These are phyloP conservation scores for Rhizoclosmatium globosum DNA, from an alignment of 192 early-diverging fungal genomes.

Conservation along the genomic window DNA sequence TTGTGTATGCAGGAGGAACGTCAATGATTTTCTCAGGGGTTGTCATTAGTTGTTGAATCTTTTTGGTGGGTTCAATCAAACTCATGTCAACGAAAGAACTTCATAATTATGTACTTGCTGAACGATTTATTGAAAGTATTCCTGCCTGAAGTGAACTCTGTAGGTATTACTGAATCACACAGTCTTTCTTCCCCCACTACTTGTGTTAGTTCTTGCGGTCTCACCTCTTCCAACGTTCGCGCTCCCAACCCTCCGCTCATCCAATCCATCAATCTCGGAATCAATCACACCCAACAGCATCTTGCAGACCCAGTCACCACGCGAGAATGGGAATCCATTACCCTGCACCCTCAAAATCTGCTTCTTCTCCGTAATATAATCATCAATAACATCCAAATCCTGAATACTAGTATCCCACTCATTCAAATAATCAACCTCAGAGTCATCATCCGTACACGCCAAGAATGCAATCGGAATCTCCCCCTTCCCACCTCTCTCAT, in stretches of 20 bases:
- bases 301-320: conserved; percentile 23
- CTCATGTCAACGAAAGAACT: too few species aligned
- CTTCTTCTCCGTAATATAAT: conserved; percentile 14
- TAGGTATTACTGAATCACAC: background rate
- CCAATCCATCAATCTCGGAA: conserved; percentile 28
- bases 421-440: conserved; percentile 13
- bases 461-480: background rate
- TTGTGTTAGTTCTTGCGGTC: background rate
- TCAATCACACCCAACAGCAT: conserved; percentile 24
- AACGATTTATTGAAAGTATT: too few species aligned
- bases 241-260: conserved; percentile 9
- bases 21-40: too few species aligned
- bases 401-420: conserved; percentile 13
- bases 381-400: conserved; percentile 7
- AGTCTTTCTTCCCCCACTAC: background rate
- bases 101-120: too few species aligned
- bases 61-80: too few species aligned
- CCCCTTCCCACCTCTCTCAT: conserved; percentile 3
- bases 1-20: background rate
- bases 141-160: background rate
- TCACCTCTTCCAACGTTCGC: background rate
- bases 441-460: conserved; percentile 7
- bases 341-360: conserved; percentile 5
- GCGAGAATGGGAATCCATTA: background rate
- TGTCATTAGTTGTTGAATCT: too few species aligned